Conservation (phyloP, 2,329 filamentous ascomycete species). For the Macroventuria anomochaeta region DNA sequence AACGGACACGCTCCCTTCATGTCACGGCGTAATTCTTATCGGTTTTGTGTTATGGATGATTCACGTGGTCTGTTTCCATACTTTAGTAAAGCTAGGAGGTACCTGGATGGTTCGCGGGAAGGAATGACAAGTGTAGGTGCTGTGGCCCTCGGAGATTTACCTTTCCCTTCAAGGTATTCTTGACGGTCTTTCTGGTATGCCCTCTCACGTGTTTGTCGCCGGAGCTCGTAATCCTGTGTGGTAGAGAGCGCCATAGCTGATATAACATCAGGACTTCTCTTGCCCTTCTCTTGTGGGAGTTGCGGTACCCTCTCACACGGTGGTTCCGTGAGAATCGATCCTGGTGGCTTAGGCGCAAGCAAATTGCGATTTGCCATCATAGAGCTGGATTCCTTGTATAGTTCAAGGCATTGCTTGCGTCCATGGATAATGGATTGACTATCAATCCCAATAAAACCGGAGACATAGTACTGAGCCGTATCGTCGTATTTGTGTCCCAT, state of each 20-base stretch:
- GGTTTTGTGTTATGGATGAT: no score
- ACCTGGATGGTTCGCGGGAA: background rate
- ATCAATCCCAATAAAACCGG: no score
- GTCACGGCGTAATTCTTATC: no score
- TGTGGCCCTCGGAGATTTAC: no score
- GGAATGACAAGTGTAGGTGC: no score
- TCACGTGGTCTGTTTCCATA: no score
- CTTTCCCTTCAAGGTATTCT: background rate
- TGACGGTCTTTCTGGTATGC: background rate
- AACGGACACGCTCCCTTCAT: no score
- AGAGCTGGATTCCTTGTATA: background rate
- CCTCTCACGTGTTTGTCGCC: background rate
- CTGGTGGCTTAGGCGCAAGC: background rate
- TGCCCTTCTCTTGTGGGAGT: no score
- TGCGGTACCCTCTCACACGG: no score
- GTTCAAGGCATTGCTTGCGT: background rate
- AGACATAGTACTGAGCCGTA: no score
- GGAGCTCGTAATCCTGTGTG: background rate
- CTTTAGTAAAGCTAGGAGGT: background rate
- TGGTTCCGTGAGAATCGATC: background rate
- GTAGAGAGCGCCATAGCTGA: background rate
- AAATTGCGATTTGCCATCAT: background rate
- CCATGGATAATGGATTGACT: no score
- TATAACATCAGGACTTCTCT: background rate
- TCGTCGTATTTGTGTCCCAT: background rate